These are phyloP conservation scores for Rosa lucieae DNA, from an alignment of 306 rosid species.

Conservation along the genomic window DNA sequence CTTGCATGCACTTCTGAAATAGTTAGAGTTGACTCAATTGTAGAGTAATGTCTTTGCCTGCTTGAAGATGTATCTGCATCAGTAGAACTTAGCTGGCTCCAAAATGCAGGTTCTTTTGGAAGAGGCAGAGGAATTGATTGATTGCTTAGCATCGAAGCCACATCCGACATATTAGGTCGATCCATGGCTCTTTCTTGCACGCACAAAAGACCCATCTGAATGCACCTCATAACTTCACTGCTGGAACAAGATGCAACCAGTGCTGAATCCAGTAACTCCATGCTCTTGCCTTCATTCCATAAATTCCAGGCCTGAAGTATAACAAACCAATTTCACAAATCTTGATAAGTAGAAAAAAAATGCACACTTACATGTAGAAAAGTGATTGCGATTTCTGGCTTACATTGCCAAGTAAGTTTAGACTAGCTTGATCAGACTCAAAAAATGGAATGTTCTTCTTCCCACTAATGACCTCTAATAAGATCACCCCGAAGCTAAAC, in stretches of 20 bases:
- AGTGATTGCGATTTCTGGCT: background rate
- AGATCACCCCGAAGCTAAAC: constrained; percentile 17
- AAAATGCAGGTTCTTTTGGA: constrained; percentile 22
- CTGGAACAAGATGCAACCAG: background rate
- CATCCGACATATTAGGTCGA: constrained; percentile 16
- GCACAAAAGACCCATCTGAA: constrained; percentile 23
- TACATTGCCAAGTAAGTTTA: constrained; percentile 16
- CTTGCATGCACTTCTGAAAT: constrained; percentile 16
- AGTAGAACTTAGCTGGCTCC: constrained; percentile 5
- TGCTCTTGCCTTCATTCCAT: constrained; percentile 24
- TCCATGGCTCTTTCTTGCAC: constrained; percentile 26
- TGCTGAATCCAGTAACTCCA: constrained; percentile 15
- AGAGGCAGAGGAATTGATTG: constrained; percentile 1
- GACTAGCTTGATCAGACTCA: constrained; percentile 12
- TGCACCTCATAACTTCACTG: constrained; percentile 12
- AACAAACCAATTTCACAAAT: background rate
- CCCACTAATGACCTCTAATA: constrained; percentile 20
- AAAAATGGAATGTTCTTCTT: constrained; percentile 18
- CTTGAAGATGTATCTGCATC: constrained; percentile 25
- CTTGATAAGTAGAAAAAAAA: too few relatives aligned
- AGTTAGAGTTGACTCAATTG: constrained; percentile 10
- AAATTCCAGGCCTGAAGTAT: constrained; percentile 15
- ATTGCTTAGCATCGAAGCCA: constrained; percentile 6
- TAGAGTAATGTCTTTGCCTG: constrained; percentile 12
- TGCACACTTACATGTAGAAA: background rate